A percentile compares a stretch with the other conserved stretches of the same genome.
phyloP scores from a whole-genome alignment of 2,329 filamentous ascomycete species.

The Cladorrhinum sp. region DNA sequence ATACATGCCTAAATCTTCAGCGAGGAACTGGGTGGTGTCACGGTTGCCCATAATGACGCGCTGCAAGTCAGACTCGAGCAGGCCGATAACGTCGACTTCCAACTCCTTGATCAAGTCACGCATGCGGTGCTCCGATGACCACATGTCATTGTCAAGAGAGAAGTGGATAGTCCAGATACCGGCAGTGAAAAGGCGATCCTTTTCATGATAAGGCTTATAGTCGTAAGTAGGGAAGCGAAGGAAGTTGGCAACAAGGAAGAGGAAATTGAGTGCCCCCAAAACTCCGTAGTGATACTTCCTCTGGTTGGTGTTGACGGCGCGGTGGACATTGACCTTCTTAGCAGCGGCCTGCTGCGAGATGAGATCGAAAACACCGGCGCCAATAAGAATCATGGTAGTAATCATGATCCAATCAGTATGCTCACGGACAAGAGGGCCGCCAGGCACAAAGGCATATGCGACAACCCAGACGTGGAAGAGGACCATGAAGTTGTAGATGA shows the following conservation, averaged over 20 bases:
- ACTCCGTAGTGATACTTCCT: conserved; percentile 54
- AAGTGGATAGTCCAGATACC: conserved; percentile 99
- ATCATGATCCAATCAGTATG: conserved; percentile 96
- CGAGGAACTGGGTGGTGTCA: conserved; percentile 90
- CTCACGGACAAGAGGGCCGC: conserved; percentile 86
- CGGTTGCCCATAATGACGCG: conserved; percentile 99
- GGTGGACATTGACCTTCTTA: conserved; percentile 39
- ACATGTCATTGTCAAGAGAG: conserved; percentile 97
- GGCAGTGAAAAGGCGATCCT: conserved; percentile 84
- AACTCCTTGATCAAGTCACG: conserved; percentile 85
- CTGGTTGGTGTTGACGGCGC: conserved; percentile 32
- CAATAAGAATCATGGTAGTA: conserved; percentile 78
- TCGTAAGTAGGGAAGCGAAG: conserved; percentile 90
- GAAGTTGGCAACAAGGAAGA: conserved; percentile 79
- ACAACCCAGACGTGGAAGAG: conserved; percentile 99
- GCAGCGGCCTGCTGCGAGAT: conserved; percentile 48
- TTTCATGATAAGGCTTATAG: conserved; percentile 83
- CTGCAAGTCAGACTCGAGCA: conserved; percentile 89
- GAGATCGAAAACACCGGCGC: conserved; percentile 77
- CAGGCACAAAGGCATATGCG: conserved; percentile 95
- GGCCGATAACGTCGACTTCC: conserved; percentile 96
- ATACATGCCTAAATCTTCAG: conserved; percentile 97
- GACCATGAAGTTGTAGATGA: conserved; percentile 89
- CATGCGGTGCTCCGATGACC: conserved; percentile 93
- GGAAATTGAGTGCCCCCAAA: conserved; percentile 71